Conservation (phyloP, 2,329 filamentous ascomycete species). For the Thermothelomyces thermophilus region DNA sequence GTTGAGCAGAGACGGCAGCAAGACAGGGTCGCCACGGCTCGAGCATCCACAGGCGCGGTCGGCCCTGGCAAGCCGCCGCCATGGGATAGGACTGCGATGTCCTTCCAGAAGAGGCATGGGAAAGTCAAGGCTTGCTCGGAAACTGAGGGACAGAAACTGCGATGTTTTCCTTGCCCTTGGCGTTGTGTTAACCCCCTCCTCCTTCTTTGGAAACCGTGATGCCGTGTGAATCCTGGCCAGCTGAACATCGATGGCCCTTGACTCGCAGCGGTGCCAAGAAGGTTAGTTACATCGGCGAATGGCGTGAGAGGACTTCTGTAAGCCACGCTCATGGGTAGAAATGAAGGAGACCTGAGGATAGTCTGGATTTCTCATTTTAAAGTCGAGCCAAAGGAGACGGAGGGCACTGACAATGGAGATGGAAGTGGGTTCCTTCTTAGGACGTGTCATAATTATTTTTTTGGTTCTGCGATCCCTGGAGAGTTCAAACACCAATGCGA, state of each 20-base stretch:
- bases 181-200: conserved; percentile 4
- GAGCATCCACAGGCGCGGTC: not conserved
- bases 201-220: too few relatives aligned
- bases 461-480: too few relatives aligned
- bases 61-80: not conserved
- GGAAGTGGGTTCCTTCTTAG: too few relatives aligned
- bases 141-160: not conserved
- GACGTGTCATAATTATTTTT: too few relatives aligned
- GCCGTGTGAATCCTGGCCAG: conserved; percentile 20
- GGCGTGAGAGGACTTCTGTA: not conserved
- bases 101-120: conserved; percentile 8
- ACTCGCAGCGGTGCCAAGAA: not conserved
- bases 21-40: not conserved
- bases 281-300: conserved; percentile 10
- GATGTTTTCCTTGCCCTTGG: conserved; percentile 3
- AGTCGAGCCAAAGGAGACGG: too few relatives aligned
- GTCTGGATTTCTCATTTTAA: too few relatives aligned
- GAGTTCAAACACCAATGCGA: too few relatives aligned
- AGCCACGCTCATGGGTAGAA: too few relatives aligned
- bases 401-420: too few relatives aligned
- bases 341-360: too few relatives aligned
- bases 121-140: too few relatives aligned
- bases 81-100: not conserved
- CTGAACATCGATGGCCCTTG: too few relatives aligned
- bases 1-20: not conserved